A percentile compares a stretch with the other conserved stretches of the same genome.
These are phyloP conservation scores for Avena sativa DNA, from an alignment of 176 grass and related monocot species.

Conservation along the genomic window DNA sequence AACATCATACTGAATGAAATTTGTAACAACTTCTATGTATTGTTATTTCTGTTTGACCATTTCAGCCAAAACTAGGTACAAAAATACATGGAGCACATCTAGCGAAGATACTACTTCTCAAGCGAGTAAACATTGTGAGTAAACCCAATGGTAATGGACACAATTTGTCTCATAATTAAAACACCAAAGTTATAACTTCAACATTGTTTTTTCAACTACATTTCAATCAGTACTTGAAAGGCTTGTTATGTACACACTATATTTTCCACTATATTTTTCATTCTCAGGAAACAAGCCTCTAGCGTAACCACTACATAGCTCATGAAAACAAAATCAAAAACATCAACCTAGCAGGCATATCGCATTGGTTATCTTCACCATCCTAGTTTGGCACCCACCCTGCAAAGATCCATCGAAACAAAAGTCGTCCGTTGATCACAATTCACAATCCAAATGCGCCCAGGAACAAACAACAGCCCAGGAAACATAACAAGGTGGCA, in stretches of 20 bases:
- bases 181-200: neutral
- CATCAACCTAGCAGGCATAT: conserved; percentile 76
- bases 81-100: too few relatives aligned
- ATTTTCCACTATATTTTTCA: neutral
- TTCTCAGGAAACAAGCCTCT: neutral
- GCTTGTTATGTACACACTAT: neutral
- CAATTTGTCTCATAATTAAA: neutral
- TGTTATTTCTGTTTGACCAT: too few relatives aligned
- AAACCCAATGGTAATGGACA: neutral
- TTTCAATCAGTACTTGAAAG: conserved; percentile 4
- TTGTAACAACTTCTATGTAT: too few relatives aligned
- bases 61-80: too few relatives aligned
- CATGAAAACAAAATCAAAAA: conserved; percentile 1
- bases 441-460: too few relatives aligned
- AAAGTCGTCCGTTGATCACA: too few relatives aligned
- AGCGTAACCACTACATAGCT: neutral
- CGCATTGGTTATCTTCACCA: conserved; percentile 86
- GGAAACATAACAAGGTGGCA: too few relatives aligned
- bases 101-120: too few relatives aligned
- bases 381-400: conserved; percentile 89
- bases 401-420: conserved; percentile 24
- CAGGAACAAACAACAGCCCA: too few relatives aligned
- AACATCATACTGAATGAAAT: too few relatives aligned
- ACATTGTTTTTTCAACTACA: conserved; percentile 6
- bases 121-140: neutral